Evolutionary conservation across 129 eudicot species (phyloP).

Genomic region (Arctium minus): DNA sequence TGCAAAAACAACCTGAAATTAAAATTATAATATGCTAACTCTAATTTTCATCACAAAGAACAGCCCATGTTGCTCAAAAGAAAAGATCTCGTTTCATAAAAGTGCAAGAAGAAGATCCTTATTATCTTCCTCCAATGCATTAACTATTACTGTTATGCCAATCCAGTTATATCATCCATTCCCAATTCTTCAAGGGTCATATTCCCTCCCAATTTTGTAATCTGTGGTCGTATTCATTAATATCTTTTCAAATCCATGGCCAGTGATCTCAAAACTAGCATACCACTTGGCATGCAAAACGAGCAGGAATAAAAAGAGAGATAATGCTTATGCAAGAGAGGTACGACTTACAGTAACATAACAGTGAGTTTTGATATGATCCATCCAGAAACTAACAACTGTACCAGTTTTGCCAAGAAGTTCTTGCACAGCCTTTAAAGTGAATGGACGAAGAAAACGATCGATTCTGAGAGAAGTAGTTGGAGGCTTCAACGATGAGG

Average conservation of each 20-base stretch:
- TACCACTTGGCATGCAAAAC: not conserved
- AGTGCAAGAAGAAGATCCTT: not conserved
- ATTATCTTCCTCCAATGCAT: not conserved
- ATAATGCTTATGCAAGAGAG: not conserved
- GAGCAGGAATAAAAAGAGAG: not conserved
- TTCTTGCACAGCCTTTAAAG: conserved; percentile 70
- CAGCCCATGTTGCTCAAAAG: not conserved
- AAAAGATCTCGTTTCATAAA: no score
- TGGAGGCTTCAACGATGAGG: conserved; percentile 46
- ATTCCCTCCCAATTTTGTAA: not conserved
- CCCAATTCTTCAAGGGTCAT: no score
- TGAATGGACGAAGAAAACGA: conserved; percentile 62
- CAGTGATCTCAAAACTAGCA: not conserved
- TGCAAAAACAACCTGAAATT: not conserved
- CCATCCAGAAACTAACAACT: conserved; percentile 68
- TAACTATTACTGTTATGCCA: no score
- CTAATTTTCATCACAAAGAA: not conserved
- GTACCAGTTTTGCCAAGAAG: conserved; percentile 60
- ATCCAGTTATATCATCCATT: no score
- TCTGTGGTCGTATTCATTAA: not conserved
- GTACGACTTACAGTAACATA: conserved; percentile 50
- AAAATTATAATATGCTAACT: not conserved
- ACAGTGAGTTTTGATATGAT: conserved; percentile 79
- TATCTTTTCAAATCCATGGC: not conserved
- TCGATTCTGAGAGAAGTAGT: conserved; percentile 65